Conservation (phyloP, 106 monocot species). For the Apostasia shenzhenica region DNA sequence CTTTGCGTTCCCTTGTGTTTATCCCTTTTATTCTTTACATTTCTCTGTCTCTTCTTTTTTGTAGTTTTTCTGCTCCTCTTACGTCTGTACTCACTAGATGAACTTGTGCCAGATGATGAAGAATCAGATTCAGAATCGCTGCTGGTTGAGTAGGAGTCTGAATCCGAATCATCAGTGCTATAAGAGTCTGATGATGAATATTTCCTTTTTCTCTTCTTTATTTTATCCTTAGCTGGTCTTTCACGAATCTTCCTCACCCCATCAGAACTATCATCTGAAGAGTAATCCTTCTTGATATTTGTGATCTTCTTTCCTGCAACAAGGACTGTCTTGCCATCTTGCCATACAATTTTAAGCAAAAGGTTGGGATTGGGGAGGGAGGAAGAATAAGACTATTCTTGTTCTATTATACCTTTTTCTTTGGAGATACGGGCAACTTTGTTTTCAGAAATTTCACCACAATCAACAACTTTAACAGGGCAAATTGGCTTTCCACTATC, state of each 20-base stretch:
- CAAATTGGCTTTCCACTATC: slow-evolving; percentile 27
- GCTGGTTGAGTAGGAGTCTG: slow-evolving; percentile 32
- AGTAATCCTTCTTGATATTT: slow-evolving; percentile 3
- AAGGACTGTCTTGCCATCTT: background rate
- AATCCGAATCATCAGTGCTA: slow-evolving; percentile 35
- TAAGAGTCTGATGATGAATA: slow-evolving; percentile 34
- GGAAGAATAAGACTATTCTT: background rate
- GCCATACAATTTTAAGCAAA: too few relatives aligned
- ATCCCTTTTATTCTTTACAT: slow-evolving; percentile 14
- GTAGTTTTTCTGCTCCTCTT: slow-evolving; percentile 37
- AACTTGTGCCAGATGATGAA: slow-evolving; percentile 37
- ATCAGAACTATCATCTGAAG: slow-evolving; percentile 27
- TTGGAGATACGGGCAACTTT: background rate
- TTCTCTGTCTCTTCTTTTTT: slow-evolving; percentile 16
- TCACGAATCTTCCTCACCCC: slow-evolving; percentile 8
- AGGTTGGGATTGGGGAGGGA: background rate
- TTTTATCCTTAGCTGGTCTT: slow-evolving; percentile 13
- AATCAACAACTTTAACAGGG: slow-evolving; percentile 40
- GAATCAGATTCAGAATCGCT: slow-evolving; percentile 36
- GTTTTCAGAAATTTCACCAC: slow-evolving; percentile 32
- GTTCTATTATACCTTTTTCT: slow-evolving; percentile 24
- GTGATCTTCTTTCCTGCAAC: slow-evolving; percentile 30
- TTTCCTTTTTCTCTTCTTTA: slow-evolving; percentile 31
- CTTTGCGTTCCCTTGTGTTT: slow-evolving; percentile 13
- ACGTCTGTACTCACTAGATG: slow-evolving; percentile 39